Conservation (phyloP, 257 asterid species). For the Paulownia fortunei region DNA sequence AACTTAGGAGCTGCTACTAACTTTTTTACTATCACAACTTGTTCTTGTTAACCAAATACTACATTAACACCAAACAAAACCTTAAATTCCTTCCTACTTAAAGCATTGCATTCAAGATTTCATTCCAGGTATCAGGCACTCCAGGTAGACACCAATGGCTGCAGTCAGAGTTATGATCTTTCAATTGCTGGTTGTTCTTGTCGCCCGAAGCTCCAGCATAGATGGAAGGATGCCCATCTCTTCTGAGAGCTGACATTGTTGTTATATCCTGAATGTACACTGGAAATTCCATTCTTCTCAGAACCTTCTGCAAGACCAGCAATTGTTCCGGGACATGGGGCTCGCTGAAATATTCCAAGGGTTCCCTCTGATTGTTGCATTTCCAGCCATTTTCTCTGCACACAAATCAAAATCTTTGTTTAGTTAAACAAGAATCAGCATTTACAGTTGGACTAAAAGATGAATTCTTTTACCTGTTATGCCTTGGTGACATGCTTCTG, state of each 20-base stretch:
- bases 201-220: slow-evolving; percentile 57
- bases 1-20: background rate
- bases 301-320: slow-evolving; percentile 56
- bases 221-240: slow-evolving; percentile 93
- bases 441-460: background rate
- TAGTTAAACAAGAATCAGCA: background rate
- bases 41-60: background rate
- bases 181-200: slow-evolving; percentile 48
- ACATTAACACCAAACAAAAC: background rate
- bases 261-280: slow-evolving; percentile 75
- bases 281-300: slow-evolving; percentile 65
- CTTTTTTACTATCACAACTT: background rate
- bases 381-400: slow-evolving; percentile 74
- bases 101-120: slow-evolving; percentile 66
- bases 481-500: slow-evolving; percentile 88
- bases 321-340: slow-evolving; percentile 58
- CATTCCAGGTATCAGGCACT: slow-evolving; percentile 93
- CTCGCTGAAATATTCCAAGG: slow-evolving; percentile 49
- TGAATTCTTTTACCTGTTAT: slow-evolving; percentile 56
- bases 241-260: slow-evolving; percentile 59
- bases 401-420: background rate
- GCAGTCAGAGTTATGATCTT: slow-evolving; percentile 63
- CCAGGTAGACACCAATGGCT: slow-evolving; percentile 98
- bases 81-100: slow-evolving; percentile 21
- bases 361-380: slow-evolving; percentile 69